phyloP scores from a whole-genome alignment of 2,329 filamentous ascomycete species.

The Arachnomyces sp. region DNA sequence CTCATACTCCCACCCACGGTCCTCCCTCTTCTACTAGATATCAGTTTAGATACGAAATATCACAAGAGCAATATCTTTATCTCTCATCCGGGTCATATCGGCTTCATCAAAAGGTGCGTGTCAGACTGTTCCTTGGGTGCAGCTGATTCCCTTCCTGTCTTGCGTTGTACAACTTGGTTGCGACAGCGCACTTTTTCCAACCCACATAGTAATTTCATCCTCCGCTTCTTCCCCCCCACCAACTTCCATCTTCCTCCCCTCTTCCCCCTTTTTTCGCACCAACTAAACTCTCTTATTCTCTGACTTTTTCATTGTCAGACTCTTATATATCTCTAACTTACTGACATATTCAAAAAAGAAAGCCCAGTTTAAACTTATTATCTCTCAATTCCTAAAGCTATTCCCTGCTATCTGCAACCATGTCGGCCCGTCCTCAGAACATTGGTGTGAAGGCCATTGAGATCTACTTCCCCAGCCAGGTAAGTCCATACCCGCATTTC shows the following conservation, averaged over 20 bases:
- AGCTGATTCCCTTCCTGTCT: background rate
- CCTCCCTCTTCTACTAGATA: no score
- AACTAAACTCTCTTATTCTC: slow-evolving; percentile 5
- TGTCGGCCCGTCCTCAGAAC: slow-evolving; percentile 73
- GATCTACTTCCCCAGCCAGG: slow-evolving; percentile 80
- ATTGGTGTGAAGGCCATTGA: slow-evolving; percentile 91
- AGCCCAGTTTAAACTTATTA: slow-evolving; percentile 1
- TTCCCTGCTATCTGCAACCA: slow-evolving; percentile 30
- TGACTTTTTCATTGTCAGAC: no score
- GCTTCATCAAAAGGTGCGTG: no score
- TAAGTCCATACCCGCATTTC: slow-evolving; percentile 33
- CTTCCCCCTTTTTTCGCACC: slow-evolving; percentile 5
- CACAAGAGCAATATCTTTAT: no score
- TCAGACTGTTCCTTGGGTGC: no score
- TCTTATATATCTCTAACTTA: slow-evolving; percentile 1
- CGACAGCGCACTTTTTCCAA: slow-evolving; percentile 13
- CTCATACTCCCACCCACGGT: no score
- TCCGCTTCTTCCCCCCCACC: slow-evolving; percentile 11
- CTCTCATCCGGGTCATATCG: no score
- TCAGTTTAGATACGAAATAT: no score
- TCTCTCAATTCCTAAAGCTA: slow-evolving; percentile 5
- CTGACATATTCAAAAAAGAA: background rate
- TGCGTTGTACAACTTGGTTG: slow-evolving; percentile 14
- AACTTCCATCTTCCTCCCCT: slow-evolving; percentile 9
- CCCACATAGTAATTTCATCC: background rate